Evolutionary conservation across 148 eudicot genomes (phyloP), one percentile per base, ranked within the genome.

Genomic region (Camellia sinensis): DNA sequence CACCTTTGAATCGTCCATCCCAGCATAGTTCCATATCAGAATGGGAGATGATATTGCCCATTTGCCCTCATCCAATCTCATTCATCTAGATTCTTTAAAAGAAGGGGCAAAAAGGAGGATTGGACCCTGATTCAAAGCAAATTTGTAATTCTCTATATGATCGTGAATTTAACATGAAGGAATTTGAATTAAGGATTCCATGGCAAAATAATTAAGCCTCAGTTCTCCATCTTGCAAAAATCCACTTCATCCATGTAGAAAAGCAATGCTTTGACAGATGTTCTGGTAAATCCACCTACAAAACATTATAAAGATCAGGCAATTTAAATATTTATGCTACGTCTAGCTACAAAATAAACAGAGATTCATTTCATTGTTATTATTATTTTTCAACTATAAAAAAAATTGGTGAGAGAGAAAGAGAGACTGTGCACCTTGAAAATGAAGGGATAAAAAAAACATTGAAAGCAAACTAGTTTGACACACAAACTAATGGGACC

Each of bases 221-320:
- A 66, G 54, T 75, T 29, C 65, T 59, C 83, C 73, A 76, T 71
- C 78, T 78, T 40, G 78, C 43, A 62, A 86, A 85, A 50, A 67
- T 56, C 86, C 85, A 88, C 87, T 86, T 90, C 94, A 96, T 86
- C 99, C 99, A 96, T 50, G 88, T 83, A 54, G 83, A 83, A 87
- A 94, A 89, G 85, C 98, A 96, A 86, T 89, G 92, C 82, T 81
- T 88, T 41, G 99, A 93, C 65, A 96, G 76, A 84, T 94, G 92
- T 75, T 94, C 98, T 56, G 99, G 98, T 78, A 96, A 79, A 82
- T 94, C 99, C 46, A 74, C 98, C 99, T 96, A 83, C 22, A 87
- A 80, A 80, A 56, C 71, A 84, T 43, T 77, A 67, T 15, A 50
- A 76, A 45, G n/a, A 5, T 4, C 7, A 48, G 5, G 52, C 52